These are phyloP conservation scores for Glycyrrhiza uralensis DNA, from an alignment of 306 rosid species.

Conservation along the genomic window DNA sequence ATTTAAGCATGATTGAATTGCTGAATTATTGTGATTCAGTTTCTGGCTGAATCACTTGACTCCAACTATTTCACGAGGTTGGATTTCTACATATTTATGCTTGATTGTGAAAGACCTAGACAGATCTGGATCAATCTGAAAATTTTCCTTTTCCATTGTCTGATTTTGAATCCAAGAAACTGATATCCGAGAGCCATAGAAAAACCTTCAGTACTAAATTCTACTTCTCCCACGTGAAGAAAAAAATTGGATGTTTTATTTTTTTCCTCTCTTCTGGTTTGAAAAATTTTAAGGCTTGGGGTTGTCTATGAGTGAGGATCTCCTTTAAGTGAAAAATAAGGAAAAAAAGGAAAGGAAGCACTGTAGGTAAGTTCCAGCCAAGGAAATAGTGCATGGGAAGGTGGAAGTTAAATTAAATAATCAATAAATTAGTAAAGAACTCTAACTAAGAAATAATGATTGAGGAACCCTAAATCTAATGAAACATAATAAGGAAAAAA, in stretches of 20 bases:
- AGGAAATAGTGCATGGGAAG: conserved; percentile 1
- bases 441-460: neutral
- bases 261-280: neutral
- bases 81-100: conserved; percentile 14
- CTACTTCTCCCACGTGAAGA: neutral
- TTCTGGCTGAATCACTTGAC: conserved; percentile 17
- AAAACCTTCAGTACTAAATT: neutral
- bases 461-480: neutral
- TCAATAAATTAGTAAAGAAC: neutral
- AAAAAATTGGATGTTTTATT: neutral
- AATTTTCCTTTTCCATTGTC: neutral
- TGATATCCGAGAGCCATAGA: neutral
- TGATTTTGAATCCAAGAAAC: conserved; percentile 18
- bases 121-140: conserved; percentile 15
- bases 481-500: neutral
- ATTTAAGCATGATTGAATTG: neutral
- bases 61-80: neutral
- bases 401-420: conserved; percentile 11
- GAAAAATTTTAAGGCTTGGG: conserved; percentile 14
- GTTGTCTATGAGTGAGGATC: neutral
- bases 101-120: neutral
- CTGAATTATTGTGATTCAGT: conserved; percentile 14
- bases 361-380: neutral
- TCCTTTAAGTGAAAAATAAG: conserved; percentile 11
- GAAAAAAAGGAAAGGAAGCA: neutral